These are phyloP conservation scores for Pseudogymnoascus pannorum DNA, from an alignment of 2,329 filamentous ascomycete genomes.

Conservation along the genomic window DNA sequence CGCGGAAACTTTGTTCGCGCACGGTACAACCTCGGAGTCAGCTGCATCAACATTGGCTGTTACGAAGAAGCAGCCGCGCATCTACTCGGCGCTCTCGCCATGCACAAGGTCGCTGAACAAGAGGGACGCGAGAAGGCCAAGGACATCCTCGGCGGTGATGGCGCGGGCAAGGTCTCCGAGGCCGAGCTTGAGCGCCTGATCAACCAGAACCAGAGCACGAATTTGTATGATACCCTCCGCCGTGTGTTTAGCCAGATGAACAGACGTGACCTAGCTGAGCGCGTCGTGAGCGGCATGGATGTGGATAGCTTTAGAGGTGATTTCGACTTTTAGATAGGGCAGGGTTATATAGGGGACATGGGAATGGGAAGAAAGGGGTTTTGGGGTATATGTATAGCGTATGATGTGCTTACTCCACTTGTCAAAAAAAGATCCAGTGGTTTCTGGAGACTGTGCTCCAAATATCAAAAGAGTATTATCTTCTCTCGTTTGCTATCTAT, in stretches of 20 bases:
- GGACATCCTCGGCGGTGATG: constrained; percentile 59
- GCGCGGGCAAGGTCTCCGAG: constrained; percentile 49
- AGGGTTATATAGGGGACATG: not conserved
- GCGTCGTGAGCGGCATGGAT: constrained; percentile 84
- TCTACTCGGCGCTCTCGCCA: constrained; percentile 80
- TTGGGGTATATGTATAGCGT: constrained; percentile 4
- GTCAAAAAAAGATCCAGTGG: constrained; percentile 3
- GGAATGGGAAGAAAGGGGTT: not conserved
- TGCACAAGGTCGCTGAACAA: constrained; percentile 90
- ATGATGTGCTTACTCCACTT: not conserved
- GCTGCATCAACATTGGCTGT: constrained; percentile 95
- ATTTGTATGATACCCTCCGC: constrained; percentile 87
- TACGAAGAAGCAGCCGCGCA: constrained; percentile 90
- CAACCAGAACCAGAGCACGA: constrained; percentile 92
- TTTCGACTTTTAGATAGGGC: constrained; percentile 65
- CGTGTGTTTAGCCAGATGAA: constrained; percentile 97
- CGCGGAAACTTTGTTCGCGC: constrained; percentile 96
- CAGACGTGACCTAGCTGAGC: constrained; percentile 76
- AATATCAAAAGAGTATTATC: constrained; percentile 8
- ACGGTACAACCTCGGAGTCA: constrained; percentile 92
- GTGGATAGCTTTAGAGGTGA: constrained; percentile 81
- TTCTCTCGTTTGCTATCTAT: constrained; percentile 5
- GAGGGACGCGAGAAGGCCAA: constrained; percentile 76
- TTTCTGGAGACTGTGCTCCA: not conserved
- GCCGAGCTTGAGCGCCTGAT: constrained; percentile 79